Evolutionary conservation across 176 grass and related monocot genomes (phyloP).

Genomic region (Leersia perrieri): DNA sequence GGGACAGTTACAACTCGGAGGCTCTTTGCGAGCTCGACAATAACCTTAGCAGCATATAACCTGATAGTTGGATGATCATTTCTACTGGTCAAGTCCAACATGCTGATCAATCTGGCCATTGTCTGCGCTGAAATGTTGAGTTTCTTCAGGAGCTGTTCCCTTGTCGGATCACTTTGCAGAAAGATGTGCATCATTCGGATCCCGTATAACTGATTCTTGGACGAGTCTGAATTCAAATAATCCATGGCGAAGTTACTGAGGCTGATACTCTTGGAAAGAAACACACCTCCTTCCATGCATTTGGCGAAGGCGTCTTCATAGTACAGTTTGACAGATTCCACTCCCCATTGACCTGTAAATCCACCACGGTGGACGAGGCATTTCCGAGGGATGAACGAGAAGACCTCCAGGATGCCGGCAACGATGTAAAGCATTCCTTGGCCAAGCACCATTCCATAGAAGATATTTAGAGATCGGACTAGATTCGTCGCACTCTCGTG

Average conservation of each 20-base stretch:
- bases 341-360: not conserved
- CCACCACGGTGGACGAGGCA: not conserved
- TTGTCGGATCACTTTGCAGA: not conserved
- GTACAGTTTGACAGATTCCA: slow-evolving; percentile 2
- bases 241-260: slow-evolving; percentile 7
- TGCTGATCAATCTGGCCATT: not conserved
- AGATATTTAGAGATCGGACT: not conserved
- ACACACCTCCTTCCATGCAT: not conserved
- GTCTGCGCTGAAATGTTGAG: not conserved
- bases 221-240: not conserved
- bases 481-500: too few species aligned
- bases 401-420: not conserved
- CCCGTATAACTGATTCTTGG: not conserved
- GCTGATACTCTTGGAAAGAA: not conserved
- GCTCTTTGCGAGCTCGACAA: not conserved
- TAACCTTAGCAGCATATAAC: slow-evolving; percentile 5
- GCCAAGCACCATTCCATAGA: slow-evolving; percentile 8
- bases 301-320: slow-evolving; percentile 8
- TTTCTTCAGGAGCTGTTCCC: not conserved
- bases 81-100: not conserved
- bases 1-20: not conserved
- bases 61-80: not conserved
- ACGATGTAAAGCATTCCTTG: slow-evolving; percentile 4
- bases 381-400: slow-evolving; percentile 6
- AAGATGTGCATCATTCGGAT: not conserved